Evolutionary conservation across 768 basidiomycete species (phyloP).

Genomic region (Dentipellis sp.): DNA sequence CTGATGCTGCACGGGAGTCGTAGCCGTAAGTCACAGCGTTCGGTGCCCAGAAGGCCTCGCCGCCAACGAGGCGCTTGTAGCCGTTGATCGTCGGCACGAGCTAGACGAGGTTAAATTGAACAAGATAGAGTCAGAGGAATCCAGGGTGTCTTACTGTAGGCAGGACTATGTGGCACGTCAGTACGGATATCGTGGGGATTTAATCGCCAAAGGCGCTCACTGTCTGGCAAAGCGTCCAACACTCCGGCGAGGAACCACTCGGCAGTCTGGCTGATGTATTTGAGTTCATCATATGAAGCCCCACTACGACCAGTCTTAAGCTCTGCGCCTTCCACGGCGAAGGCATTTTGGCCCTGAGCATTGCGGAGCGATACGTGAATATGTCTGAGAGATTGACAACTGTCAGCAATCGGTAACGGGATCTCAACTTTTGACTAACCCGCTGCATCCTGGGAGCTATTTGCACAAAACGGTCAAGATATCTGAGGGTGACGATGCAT

Average conservation of each 20-base stretch:
- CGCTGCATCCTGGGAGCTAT: conserved; percentile 92
- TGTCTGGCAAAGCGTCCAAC: conserved; percentile 81
- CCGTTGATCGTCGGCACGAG: conserved; percentile 90
- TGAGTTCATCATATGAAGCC: conserved; percentile 76
- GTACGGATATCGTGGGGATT: background rate
- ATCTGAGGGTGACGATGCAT: too few species aligned
- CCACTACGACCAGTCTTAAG: conserved; percentile 51
- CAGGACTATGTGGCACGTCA: conserved; percentile 8
- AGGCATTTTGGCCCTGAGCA: conserved; percentile 61
- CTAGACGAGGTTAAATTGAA: conserved; percentile 24
- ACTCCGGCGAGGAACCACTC: conserved; percentile 96
- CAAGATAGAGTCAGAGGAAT: background rate
- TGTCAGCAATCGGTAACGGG: background rate
- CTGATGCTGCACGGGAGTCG: conserved; percentile 87
- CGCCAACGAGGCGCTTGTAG: conserved; percentile 93
- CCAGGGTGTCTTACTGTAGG: conserved; percentile 6
- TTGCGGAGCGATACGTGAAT: conserved; percentile 85
- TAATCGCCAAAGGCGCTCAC: conserved; percentile 31
- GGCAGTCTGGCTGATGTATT: conserved; percentile 69
- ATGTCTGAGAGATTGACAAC: conserved; percentile 41
- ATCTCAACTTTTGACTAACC: conserved; percentile 35
- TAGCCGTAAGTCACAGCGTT: conserved; percentile 92
- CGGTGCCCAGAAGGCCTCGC: conserved; percentile 91
- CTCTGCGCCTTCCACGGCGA: conserved; percentile 61
- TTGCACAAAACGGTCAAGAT: background rate